Percentiles rank a stretch among this genome's conserved stretches.
Conservation (phyloP, 2,329 filamentous ascomycete genomes). For the Cytospora schulzeri region DNA sequence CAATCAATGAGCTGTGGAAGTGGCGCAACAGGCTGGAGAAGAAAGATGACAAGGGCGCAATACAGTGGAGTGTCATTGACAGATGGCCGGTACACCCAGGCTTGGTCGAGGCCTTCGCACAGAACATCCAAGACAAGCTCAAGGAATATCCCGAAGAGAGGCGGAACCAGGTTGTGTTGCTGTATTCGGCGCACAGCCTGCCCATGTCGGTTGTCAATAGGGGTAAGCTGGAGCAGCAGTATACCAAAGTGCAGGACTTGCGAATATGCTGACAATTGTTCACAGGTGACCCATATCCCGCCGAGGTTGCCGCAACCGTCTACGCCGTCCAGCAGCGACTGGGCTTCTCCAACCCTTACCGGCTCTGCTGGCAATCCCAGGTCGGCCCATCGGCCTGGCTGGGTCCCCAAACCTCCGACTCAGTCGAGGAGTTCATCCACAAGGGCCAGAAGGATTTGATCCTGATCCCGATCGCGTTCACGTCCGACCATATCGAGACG, state of each 20-base stretch:
- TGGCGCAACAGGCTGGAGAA: slow-evolving; percentile 89
- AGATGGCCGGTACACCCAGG: slow-evolving; percentile 93
- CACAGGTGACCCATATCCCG: slow-evolving; percentile 86
- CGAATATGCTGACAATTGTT: slow-evolving; percentile 33
- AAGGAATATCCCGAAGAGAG: slow-evolving; percentile 81
- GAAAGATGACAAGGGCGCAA: slow-evolving; percentile 64
- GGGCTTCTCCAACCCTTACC: slow-evolving; percentile 85
- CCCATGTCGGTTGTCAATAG: slow-evolving; percentile 98
- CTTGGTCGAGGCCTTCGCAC: slow-evolving; percentile 87
- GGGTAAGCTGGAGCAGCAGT: slow-evolving; percentile 50
- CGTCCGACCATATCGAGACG: slow-evolving; percentile 98
- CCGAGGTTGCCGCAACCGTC: slow-evolving; percentile 93
- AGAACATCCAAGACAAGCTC: slow-evolving; percentile 86
- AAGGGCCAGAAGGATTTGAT: slow-evolving; percentile 91
- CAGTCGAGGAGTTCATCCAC: slow-evolving; percentile 84
- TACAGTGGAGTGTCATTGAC: slow-evolving; percentile 97
- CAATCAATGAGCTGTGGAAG: slow-evolving; percentile 96
- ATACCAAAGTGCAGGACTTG: not conserved
- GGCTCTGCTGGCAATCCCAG: slow-evolving; percentile 96
- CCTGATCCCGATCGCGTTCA: slow-evolving; percentile 94
- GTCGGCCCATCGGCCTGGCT: slow-evolving; percentile 95
- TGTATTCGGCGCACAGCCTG: slow-evolving; percentile 94
- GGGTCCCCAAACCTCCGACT: slow-evolving; percentile 86
- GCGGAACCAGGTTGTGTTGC: slow-evolving; percentile 76
- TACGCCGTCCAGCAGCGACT: slow-evolving; percentile 95